phyloP scores from a whole-genome alignment of 495 filamentous ascomycete species.

The Xylaria scruposa region DNA sequence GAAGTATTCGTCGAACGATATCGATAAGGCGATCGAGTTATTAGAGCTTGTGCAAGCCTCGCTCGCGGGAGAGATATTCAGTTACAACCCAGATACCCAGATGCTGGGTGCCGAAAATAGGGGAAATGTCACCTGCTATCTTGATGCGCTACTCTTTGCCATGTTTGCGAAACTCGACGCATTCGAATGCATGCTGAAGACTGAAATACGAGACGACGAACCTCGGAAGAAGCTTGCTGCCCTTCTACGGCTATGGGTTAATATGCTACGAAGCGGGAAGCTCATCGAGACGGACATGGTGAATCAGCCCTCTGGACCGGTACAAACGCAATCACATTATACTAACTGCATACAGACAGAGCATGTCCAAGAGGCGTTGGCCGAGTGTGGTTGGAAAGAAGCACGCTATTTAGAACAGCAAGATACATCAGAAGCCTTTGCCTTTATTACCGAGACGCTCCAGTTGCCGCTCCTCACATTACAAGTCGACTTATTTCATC shows the following conservation, averaged over 20 bases:
- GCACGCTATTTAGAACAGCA: slow-evolving; percentile 80
- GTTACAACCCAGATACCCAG: slow-evolving; percentile 70
- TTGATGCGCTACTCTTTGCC: slow-evolving; percentile 91
- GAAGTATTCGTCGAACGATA: slow-evolving; percentile 69
- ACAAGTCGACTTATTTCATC: slow-evolving; percentile 94
- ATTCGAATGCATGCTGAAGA: slow-evolving; percentile 85
- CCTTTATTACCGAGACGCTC: slow-evolving; percentile 88
- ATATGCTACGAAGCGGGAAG: slow-evolving; percentile 82
- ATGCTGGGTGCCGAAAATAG: slow-evolving; percentile 90
- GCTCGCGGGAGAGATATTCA: slow-evolving; percentile 78
- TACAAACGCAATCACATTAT: neutral
- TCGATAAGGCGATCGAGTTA: slow-evolving; percentile 76
- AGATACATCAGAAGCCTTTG: slow-evolving; percentile 94
- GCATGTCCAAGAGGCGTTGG: slow-evolving; percentile 79
- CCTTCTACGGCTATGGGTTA: slow-evolving; percentile 88
- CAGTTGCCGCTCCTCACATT: slow-evolving; percentile 87
- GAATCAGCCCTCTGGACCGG: slow-evolving; percentile 36
- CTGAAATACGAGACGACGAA: slow-evolving; percentile 69
- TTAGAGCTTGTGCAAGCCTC: slow-evolving; percentile 78
- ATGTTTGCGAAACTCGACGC: slow-evolving; percentile 92
- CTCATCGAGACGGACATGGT: slow-evolving; percentile 88
- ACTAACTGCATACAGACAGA: slow-evolving; percentile 67
- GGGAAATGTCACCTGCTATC: slow-evolving; percentile 84
- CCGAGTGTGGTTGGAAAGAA: slow-evolving; percentile 91
- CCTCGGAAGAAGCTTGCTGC: slow-evolving; percentile 73